phyloP scores from a whole-genome alignment of 75 land plant genomes.

The Pinus albicaulis region DNA sequence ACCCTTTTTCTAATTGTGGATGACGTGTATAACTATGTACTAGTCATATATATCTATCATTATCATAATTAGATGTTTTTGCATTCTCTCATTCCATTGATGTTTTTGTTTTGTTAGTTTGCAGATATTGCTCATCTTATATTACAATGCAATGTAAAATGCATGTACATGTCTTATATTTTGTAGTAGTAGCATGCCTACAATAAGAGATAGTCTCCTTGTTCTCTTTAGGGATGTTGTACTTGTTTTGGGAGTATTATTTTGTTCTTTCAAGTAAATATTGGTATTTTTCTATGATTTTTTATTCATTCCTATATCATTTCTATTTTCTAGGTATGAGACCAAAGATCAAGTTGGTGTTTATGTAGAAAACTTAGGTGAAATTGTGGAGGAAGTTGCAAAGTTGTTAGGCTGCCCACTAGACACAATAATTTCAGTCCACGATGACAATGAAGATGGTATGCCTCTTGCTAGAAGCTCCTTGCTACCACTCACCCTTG shows the following conservation, averaged over 20 bases:
- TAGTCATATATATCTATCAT: too few species aligned
- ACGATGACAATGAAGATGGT: slow-evolving; percentile 80
- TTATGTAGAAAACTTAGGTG: slow-evolving; percentile 56
- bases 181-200: not conserved
- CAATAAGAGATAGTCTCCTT: not conserved
- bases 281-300: not conserved
- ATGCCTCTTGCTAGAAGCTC: slow-evolving; percentile 59
- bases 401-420: slow-evolving; percentile 49
- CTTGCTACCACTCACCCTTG: slow-evolving; percentile 68
- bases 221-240: not conserved
- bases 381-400: slow-evolving; percentile 63
- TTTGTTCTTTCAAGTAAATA: not conserved
- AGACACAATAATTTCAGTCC: slow-evolving; percentile 73
- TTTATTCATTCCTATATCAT: not conserved
- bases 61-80: not conserved
- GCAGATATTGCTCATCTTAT: too few species aligned
- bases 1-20: too few species aligned
- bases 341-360: slow-evolving; percentile 91
- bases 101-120: not conserved
- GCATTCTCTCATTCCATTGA: not conserved
- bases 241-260: not conserved
- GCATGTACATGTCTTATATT: not conserved
- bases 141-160: not conserved
- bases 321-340: slow-evolving; percentile 49
- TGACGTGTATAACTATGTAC: too few species aligned